Evolutionary conservation across 2,329 filamentous ascomycete species (phyloP).

Genomic region (Coniochaeta sp.): DNA sequence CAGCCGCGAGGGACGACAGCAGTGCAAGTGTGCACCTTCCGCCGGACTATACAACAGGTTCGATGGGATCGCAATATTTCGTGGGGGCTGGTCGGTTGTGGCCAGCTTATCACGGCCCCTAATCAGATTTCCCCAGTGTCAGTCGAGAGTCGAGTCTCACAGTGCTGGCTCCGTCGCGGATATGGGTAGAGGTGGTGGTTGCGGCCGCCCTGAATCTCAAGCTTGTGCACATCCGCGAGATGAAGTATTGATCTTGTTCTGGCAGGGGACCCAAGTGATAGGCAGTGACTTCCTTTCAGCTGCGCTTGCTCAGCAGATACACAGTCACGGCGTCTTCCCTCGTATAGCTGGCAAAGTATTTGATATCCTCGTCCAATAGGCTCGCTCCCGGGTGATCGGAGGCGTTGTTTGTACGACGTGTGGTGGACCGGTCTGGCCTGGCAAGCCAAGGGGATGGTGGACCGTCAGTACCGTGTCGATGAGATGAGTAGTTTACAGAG

Average conservation of each 20-base stretch:
- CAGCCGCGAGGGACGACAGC: conserved; percentile 16
- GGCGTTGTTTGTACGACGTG: conserved; percentile 24
- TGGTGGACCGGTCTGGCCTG: conserved; percentile 10
- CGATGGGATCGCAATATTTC: not conserved
- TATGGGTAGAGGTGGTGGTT: not conserved
- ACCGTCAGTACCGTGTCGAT: conserved; percentile 6
- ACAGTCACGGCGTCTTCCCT: conserved; percentile 19
- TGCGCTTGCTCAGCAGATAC: conserved; percentile 12
- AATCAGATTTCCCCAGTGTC: not conserved
- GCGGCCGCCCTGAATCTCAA: not conserved
- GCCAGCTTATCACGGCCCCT: not conserved
- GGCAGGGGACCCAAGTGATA: conserved; percentile 5
- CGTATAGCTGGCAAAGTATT: conserved; percentile 24
- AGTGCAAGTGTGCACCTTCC: conserved; percentile 14
- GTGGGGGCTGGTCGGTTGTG: not conserved
- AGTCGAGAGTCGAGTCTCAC: not conserved
- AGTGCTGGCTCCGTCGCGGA: not conserved
- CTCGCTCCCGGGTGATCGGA: conserved; percentile 18
- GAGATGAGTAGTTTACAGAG: not conserved
- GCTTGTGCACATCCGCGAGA: conserved; percentile 12
- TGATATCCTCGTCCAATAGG: conserved; percentile 20
- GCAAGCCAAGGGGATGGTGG: conserved; percentile 7
- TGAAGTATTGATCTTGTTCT: conserved; percentile 12
- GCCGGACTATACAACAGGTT: conserved; percentile 7
- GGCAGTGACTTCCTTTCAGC: not conserved